Evolutionary conservation across 108 stramenopile species (phyloP), one percentile per base, ranked within the genome.

Genomic region (Discostella stelligeroides): DNA sequence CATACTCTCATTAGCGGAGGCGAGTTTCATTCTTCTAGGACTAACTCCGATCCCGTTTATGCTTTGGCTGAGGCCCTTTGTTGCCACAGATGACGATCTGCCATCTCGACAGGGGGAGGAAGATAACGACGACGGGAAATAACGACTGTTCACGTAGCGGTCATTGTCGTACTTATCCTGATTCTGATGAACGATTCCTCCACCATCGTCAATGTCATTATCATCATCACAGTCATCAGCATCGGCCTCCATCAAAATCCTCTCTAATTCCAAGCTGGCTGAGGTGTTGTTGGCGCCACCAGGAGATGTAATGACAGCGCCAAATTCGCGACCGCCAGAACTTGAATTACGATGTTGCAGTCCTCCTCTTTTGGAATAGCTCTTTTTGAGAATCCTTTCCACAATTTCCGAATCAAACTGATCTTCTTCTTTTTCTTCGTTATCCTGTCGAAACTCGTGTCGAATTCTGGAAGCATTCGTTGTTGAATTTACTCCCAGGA

Each of bases 171-270:
- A 34, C 34, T 53, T 18, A 21, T 65, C 12, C 14, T 11, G 18
- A 27, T 65, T 53, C 45, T 65, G 46, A 21, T 28, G 14, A 34
- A 17, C 1, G 3, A 27, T 21, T 30, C 54, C 46, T 1, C 10
- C 30, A 24, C 23, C 62, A 24, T 63, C 30, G 30, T 57, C 66
- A 34, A 27, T 60, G 1, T 48, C 60, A 40, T 50, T 45, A 48
- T 53, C 70, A 11, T 60, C 59, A 1, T 63, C 69, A 30, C 45
- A 40, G 30, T 76, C 76, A 15, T 73, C 78, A 9, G 49, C 46
- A 29, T 91, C 87, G 27, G 84, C 82, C 72, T 91, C 90, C 60
- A 83, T 66, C 42, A 91, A 68, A 28, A 91, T 85, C 68, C 85
- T 85, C 74, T 91, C 90, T 76, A 91, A 73, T 42, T 91, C 90